A percentile compares a stretch with the other conserved stretches of the same genome.
Conservation (phyloP, 192 early-diverging fungal species). For the Coemansia sp. region DNA sequence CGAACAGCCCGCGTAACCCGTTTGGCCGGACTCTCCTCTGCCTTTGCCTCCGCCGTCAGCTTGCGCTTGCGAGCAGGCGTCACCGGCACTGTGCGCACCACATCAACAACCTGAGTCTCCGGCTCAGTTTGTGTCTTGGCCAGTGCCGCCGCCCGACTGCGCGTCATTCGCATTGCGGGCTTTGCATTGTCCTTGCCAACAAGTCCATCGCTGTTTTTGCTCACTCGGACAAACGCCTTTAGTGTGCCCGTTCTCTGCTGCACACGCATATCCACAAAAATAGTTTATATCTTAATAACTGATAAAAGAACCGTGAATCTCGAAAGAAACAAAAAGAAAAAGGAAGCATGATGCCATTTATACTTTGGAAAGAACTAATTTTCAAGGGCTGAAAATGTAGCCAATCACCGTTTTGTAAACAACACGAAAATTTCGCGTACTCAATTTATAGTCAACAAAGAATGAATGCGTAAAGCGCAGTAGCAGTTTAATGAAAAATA, state of each 20-base stretch:
- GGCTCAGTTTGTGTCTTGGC: not conserved
- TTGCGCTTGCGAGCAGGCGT: slow-evolving; percentile 36
- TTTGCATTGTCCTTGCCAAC: slow-evolving; percentile 18
- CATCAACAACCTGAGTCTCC: not conserved
- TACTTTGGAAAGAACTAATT: too few species aligned
- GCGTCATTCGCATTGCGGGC: slow-evolving; percentile 27
- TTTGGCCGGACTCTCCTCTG: slow-evolving; percentile 1
- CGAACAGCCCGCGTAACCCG: not conserved
- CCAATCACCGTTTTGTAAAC: not conserved
- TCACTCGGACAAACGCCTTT: slow-evolving; percentile 45
- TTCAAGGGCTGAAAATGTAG: not conserved
- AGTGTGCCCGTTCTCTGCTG: slow-evolving; percentile 21
- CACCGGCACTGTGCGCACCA: not conserved
- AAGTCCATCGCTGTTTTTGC: slow-evolving; percentile 33
- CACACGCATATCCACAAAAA: not conserved
- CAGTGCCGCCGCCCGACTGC: slow-evolving; percentile 24
- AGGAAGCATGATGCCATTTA: too few species aligned
- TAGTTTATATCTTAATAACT: not conserved
- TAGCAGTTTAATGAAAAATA: not conserved
- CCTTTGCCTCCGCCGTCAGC: not conserved
- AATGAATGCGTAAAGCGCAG: not conserved
- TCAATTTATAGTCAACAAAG: not conserved
- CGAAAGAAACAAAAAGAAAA: not conserved
- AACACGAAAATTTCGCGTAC: not conserved
- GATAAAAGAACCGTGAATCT: not conserved